phyloP scores from a whole-genome alignment of 192 early-diverging fungal genomes.

The Polychytrium aggregatum region DNA sequence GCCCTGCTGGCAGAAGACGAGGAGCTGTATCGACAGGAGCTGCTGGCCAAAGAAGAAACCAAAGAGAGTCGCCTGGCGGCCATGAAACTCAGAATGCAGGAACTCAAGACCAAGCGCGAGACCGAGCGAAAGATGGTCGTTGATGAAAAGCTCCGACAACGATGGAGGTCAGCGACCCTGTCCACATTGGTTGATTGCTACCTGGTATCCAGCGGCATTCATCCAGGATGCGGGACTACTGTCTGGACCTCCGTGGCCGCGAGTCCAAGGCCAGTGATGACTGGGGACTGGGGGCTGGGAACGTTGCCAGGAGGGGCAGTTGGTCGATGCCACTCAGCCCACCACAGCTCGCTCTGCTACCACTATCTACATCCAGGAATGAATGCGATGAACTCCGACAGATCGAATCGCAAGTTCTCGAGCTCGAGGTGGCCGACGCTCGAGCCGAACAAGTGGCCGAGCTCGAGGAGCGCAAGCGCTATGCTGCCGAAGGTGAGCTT shows the following conservation, averaged over 20 bases:
- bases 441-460: constrained; percentile 32
- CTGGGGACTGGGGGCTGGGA: too few species aligned
- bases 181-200: too few species aligned
- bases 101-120: constrained; percentile 29
- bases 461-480: constrained; percentile 9
- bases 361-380: constrained; percentile 13
- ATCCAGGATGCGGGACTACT: too few species aligned
- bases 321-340: background rate
- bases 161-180: constrained; percentile 33
- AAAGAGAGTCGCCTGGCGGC: constrained; percentile 22
- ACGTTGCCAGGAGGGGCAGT: too few species aligned
- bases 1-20: constrained; percentile 21
- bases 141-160: constrained; percentile 32
- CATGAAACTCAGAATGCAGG: constrained; percentile 27
- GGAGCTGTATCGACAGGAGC: constrained; percentile 13
- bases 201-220: too few species aligned
- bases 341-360: background rate
- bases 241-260: too few species aligned
- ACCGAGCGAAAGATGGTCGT: constrained; percentile 33
- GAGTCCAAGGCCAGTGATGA: too few species aligned
- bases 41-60: constrained; percentile 21
- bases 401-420: constrained; percentile 28
- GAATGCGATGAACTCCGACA: constrained; percentile 38
- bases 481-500: constrained; percentile 16
- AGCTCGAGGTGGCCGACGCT: constrained; percentile 20